Evolutionary conservation across 2,329 filamentous ascomycete genomes (phyloP).

Genomic region (Diplodia sapinea): DNA sequence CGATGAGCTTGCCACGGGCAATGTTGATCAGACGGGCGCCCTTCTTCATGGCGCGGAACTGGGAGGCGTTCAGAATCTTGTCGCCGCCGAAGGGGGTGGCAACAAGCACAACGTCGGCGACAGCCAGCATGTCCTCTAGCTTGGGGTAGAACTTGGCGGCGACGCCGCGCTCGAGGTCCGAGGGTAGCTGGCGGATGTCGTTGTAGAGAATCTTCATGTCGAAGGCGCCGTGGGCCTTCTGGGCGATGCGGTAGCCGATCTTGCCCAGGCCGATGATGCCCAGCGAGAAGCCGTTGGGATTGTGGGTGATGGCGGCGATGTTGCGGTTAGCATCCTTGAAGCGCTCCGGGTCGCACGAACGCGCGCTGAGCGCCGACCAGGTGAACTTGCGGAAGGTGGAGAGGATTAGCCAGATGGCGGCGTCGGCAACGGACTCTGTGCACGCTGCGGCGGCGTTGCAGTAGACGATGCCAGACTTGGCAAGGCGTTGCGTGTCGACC

Average conservation of each 20-base stretch:
- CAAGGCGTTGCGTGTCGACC: conserved; percentile 62
- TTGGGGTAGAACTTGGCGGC: conserved; percentile 39
- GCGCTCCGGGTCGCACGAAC: conserved; percentile 33
- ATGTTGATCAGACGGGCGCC: conserved; percentile 60
- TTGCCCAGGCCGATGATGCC: conserved; percentile 48
- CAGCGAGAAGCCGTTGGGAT: conserved; percentile 39
- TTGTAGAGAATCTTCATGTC: conserved; percentile 46
- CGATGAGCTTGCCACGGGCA: conserved; percentile 58
- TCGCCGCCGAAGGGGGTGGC: conserved; percentile 42
- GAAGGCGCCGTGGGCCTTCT: conserved; percentile 39
- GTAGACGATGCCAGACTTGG: conserved; percentile 58
- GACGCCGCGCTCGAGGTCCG: conserved; percentile 33
- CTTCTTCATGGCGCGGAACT: conserved; percentile 56
- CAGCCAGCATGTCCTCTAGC: conserved; percentile 41
- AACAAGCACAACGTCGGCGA: conserved; percentile 41
- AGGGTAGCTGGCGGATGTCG: conserved; percentile 36
- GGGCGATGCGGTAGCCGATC: conserved; percentile 43
- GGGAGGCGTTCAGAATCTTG: conserved; percentile 42
- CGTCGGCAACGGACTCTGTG: conserved; percentile 72
- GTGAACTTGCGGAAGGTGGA: conserved; percentile 59
- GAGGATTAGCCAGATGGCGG: conserved; percentile 65
- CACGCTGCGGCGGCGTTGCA: conserved; percentile 55
- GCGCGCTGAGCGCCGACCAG: conserved; percentile 34
- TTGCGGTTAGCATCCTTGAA: conserved; percentile 32
- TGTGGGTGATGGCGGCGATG: conserved; percentile 34